Evolutionary conservation across 1,284 basidiomycete genomes (phyloP).

Genomic region (Flammula alnicola): DNA sequence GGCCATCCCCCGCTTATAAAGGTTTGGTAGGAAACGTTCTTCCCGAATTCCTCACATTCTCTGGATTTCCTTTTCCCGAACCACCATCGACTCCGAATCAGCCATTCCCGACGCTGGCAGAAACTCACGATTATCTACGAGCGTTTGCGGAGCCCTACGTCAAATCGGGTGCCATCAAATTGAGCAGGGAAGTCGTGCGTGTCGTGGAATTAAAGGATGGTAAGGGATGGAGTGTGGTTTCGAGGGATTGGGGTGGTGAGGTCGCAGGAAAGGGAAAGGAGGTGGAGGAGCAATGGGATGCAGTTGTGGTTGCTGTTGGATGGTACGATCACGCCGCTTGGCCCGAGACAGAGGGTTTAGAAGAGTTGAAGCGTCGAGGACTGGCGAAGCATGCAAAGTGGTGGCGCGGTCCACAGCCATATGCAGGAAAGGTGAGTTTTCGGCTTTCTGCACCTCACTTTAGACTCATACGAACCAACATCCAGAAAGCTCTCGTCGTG

Average conservation of each 20-base stretch:
- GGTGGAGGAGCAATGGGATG: conserved; percentile 47
- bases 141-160: conserved; percentile 41
- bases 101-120: conserved; percentile 47
- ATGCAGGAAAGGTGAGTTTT: conserved; percentile 43
- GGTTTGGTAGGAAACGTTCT: conserved; percentile 53
- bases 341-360: conserved; percentile 45
- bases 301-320: conserved; percentile 46
- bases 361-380: conserved; percentile 34
- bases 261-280: conserved; percentile 24
- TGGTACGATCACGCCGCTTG: conserved; percentile 50
- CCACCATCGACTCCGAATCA: conserved; percentile 34
- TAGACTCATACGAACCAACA: not conserved
- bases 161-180: conserved; percentile 36
- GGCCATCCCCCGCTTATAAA: conserved; percentile 51
- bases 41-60: conserved; percentile 50
- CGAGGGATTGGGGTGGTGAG: conserved; percentile 45
- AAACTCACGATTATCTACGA: conserved; percentile 46
- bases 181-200: conserved; percentile 31
- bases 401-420: conserved; percentile 43
- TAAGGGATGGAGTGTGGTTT: conserved; percentile 44
- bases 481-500: conserved; percentile 47
- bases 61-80: conserved; percentile 30
- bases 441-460: not conserved
- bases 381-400: conserved; percentile 42
- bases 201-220: conserved; percentile 37